These are phyloP conservation scores for Usnea hakonensis DNA, from an alignment of 495 filamentous ascomycete genomes.

Conservation along the genomic window DNA sequence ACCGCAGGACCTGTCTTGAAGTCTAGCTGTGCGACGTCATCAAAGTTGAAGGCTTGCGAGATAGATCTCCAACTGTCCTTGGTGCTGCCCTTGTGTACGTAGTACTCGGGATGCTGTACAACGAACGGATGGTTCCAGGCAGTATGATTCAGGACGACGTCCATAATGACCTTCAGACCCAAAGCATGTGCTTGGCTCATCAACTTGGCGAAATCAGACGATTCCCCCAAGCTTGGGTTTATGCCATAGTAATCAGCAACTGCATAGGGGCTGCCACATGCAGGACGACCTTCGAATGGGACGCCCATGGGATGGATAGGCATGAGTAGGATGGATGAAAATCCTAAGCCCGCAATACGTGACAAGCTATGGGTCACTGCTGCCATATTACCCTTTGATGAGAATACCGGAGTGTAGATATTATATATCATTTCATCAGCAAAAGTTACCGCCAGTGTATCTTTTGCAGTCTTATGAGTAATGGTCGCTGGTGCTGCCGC, in stretches of 20 bases:
- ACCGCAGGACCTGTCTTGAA: slow-evolving; percentile 1
- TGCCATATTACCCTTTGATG: not conserved
- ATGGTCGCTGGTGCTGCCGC: not conserved
- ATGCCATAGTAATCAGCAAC: slow-evolving; percentile 5
- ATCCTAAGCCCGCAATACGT: slow-evolving; percentile 1
- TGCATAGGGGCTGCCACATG: slow-evolving; percentile 5
- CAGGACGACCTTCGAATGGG: not conserved
- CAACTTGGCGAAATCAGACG: not conserved
- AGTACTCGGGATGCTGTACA: not conserved
- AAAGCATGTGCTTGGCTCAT: slow-evolving; percentile 1
- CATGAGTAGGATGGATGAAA: slow-evolving; percentile 5
- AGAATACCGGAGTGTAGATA: slow-evolving; percentile 6
- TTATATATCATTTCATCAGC: slow-evolving; percentile 2
- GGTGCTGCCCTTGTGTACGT: not conserved
- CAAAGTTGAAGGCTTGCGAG: slow-evolving; percentile 1
- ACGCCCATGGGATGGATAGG: not conserved
- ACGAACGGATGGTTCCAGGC: slow-evolving; percentile 2
- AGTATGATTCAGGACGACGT: slow-evolving; percentile 9
- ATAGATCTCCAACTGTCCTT: not conserved
- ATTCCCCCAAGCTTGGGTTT: not conserved
- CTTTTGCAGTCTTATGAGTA: not conserved
- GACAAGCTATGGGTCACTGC: not conserved
- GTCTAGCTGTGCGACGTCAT: slow-evolving; percentile 5
- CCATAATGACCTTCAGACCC: slow-evolving; percentile 3
- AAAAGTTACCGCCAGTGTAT: not conserved